Evolutionary conservation across 23 red algal genomes (phyloP).

Genomic region (Cyanidium caldarium): DNA sequence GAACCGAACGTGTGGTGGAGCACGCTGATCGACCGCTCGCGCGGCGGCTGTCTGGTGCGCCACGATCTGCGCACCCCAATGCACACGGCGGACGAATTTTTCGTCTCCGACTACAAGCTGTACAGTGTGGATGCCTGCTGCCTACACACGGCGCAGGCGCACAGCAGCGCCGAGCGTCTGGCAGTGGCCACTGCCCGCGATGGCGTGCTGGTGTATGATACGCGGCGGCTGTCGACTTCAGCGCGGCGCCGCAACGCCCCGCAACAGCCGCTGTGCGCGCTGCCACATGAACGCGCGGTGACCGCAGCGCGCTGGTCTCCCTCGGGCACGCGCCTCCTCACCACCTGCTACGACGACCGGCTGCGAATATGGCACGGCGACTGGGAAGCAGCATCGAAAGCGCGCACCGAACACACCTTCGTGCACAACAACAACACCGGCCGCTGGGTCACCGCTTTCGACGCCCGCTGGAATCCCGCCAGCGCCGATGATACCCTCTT

Average conservation of each 20-base stretch:
- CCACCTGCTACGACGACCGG: conserved; percentile 5
- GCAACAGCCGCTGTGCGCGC: not conserved
- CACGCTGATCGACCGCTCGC: not conserved
- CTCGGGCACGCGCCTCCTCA: not conserved
- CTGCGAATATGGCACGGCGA: not conserved
- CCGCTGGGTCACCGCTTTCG: conserved; percentile 1
- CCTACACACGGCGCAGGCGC: not conserved
- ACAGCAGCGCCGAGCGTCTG: not conserved
- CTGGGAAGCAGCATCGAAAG: not conserved
- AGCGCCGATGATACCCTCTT: not conserved
- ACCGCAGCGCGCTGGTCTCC: not conserved
- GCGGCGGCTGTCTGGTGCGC: not conserved
- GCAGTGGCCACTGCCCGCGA: not conserved
- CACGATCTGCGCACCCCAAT: not conserved
- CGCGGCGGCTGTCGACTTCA: not conserved
- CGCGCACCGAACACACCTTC: not conserved
- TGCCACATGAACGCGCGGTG: not conserved
- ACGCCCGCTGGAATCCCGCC: not conserved
- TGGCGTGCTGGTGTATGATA: not conserved
- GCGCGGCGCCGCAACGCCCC: not conserved
- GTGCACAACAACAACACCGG: conserved; percentile 1
- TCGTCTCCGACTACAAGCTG: not conserved
- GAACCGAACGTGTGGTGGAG: not conserved
- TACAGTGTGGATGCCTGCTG: too few relatives aligned
- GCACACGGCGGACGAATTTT: not conserved